Percentiles rank a stretch among this genome's conserved stretches.
phyloP scores from a whole-genome alignment of 768 basidiomycete species.

The Lactarius sanguifluus region DNA sequence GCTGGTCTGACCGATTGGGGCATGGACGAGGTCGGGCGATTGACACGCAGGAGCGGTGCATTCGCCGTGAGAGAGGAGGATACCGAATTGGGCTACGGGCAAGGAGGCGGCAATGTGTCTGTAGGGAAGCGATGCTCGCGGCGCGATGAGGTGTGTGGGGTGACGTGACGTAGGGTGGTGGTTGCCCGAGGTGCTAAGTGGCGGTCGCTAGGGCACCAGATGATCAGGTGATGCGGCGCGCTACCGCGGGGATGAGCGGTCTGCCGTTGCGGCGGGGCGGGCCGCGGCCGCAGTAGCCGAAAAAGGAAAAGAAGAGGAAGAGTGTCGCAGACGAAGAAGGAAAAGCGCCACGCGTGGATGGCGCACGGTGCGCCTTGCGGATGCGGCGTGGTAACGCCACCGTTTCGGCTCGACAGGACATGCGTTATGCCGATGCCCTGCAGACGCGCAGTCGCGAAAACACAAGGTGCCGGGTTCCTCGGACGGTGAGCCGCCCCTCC shows the following conservation, averaged over 20 bases:
- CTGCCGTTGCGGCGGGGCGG: constrained; percentile 17
- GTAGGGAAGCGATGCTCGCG: constrained; percentile 26
- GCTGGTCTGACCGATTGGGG: constrained; percentile 13
- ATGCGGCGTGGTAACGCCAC: constrained; percentile 28
- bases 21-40: constrained; percentile 9
- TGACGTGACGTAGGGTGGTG: constrained; percentile 21
- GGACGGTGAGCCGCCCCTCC: constrained; percentile 26
- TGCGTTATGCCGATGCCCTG: constrained; percentile 23
- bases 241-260: constrained; percentile 19
- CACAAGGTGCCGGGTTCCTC: constrained; percentile 28
- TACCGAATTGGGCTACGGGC: constrained; percentile 13
- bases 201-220: constrained; percentile 23
- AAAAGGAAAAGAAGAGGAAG: constrained; percentile 19
- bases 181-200: constrained; percentile 18
- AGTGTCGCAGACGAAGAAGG: constrained; percentile 17
- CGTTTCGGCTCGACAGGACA: constrained; percentile 25
- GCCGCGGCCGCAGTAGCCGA: constrained; percentile 25
- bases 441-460: constrained; percentile 27
- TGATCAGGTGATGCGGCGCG: constrained; percentile 23
- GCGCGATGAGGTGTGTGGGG: constrained; percentile 21
- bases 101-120: constrained; percentile 20
- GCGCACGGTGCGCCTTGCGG: constrained; percentile 29
- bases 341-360: constrained; percentile 27
- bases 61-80: constrained; percentile 7
- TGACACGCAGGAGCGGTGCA: constrained; percentile 15